Conservation (phyloP, 257 asterid species). For the Solanum dulcamara region DNA sequence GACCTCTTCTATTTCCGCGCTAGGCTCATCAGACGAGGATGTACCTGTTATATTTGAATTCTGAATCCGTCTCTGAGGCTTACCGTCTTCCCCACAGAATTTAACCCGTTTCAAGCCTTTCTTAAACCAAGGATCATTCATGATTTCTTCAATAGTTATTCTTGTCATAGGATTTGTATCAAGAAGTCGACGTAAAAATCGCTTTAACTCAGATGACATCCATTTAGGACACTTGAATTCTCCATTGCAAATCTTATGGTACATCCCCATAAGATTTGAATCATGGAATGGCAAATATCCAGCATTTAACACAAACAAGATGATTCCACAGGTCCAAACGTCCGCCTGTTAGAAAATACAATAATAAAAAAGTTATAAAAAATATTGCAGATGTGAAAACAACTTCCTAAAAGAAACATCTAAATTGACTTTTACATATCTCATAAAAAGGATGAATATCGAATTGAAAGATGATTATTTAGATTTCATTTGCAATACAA, state of each 20-base stretch:
- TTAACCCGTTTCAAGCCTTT: constrained; percentile 38
- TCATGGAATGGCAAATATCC: constrained; percentile 76
- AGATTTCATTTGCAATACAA: not conserved
- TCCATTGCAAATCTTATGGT: constrained; percentile 58
- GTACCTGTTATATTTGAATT: not conserved
- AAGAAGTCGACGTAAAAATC: constrained; percentile 46
- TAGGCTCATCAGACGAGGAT: not conserved
- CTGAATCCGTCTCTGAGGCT: not conserved
- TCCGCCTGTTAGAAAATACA: not conserved
- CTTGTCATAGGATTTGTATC: constrained; percentile 64
- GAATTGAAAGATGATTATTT: too few species aligned
- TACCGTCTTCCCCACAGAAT: constrained; percentile 10
- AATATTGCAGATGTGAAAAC: not conserved
- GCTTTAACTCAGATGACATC: constrained; percentile 76
- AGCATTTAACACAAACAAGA: constrained; percentile 19
- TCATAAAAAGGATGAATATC: not conserved
- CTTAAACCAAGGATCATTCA: constrained; percentile 60
- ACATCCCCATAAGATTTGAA: constrained; percentile 35
- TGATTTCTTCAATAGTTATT: constrained; percentile 63
- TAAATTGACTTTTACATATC: not conserved
- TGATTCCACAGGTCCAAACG: constrained; percentile 10
- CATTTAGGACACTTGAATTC: constrained; percentile 77
- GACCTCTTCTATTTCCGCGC: not conserved
- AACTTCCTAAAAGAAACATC: not conserved
- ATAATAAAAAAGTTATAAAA: not conserved